Evolutionary conservation across 1,284 basidiomycete species (phyloP), one percentile per base, ranked within the genome.

Genomic region (Malassezia psittaci): DNA sequence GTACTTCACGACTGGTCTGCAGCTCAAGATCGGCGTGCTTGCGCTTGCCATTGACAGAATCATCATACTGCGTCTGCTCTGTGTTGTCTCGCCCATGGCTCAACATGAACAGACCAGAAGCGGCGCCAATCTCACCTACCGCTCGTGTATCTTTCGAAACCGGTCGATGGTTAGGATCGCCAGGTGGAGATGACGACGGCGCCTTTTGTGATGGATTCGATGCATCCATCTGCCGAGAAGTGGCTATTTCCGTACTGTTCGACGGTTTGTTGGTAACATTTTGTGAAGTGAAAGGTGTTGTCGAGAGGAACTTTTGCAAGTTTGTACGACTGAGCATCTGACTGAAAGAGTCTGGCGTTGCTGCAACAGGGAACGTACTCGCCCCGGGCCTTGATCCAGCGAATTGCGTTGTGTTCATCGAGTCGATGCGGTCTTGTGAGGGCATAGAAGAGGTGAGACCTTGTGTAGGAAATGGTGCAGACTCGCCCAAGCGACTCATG

Each of bases 81-180:
- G 9, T 3, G 79, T 94, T 90, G 73, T 93, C 88, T 71, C 93
- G 90, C 19, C 90, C 90, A 75, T 94, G 89, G 7, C 85, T 87
- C 54, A 96, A 83, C 47, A 96, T 79, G 79, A 91, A 96, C 42
- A 96, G 82, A 16, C 90, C 90, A 1, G 65, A 63, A 5, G 64
- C 70, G 13, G 63, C 62, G 21, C 35, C 47, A 9, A 61, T 59
- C 42, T 59, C 58, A 4, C 49, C 49, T 2, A 41, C 29, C 19
- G n/a, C 48, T 6, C 37, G 37, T 1, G 11, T 13, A 24, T 39
- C 34, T 21, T 48, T 36, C 11, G 11, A 4, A 12, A 12, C n/a
- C 13, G 21, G 41, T 18, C 6, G 21, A 32, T 24, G 13, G 5
- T 6, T 12, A 9, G 15, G n/a, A 43, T 43, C 19, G 16, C n/a